Percentiles rank a stretch among this genome's conserved stretches.
Conservation (phyloP, 2,329 filamentous ascomycete genomes). For the Drechslerella coelobrocha region DNA sequence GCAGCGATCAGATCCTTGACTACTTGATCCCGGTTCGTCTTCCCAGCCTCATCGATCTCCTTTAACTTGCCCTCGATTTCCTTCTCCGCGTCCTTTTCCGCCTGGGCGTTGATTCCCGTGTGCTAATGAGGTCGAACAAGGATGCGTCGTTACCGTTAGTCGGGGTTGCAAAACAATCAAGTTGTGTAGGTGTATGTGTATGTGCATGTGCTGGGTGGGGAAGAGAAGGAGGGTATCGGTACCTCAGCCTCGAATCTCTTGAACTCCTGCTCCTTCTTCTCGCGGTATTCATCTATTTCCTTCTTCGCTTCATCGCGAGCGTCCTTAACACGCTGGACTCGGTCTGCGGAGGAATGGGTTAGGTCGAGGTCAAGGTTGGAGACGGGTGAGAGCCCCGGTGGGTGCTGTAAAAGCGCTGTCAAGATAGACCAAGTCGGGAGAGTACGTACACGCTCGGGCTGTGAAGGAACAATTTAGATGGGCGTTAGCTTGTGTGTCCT, state of each 20-base stretch:
- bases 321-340: slow-evolving; percentile 96
- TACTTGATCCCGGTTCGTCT: slow-evolving; percentile 79
- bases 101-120: slow-evolving; percentile 84
- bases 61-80: slow-evolving; percentile 81
- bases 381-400: slow-evolving; percentile 3
- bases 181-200: too few species aligned
- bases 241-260: slow-evolving; percentile 89
- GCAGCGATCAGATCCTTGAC: slow-evolving; percentile 81
- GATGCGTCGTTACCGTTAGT: too few species aligned
- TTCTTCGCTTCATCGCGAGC: slow-evolving; percentile 95
- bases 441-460: slow-evolving; percentile 84
- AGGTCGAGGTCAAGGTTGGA: slow-evolving; percentile 21
- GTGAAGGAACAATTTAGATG: slow-evolving; percentile 50
- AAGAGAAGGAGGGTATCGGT: slow-evolving; percentile 35
- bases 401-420: slow-evolving; percentile 5
- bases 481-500: too few species aligned
- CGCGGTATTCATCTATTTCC: slow-evolving; percentile 92
- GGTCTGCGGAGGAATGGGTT: slow-evolving; percentile 65
- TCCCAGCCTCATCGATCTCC: slow-evolving; percentile 80
- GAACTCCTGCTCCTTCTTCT: slow-evolving; percentile 90
- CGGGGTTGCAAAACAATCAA: too few species aligned
- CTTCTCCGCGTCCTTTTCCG: slow-evolving; percentile 78
- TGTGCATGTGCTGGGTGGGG: too few species aligned
- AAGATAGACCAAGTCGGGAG: not conserved
- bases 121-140: too few species aligned